Evolutionary conservation across 2,329 filamentous ascomycete genomes (phyloP), one percentile per base, ranked within the genome.

Genomic region (Huntiella omanensis): DNA sequence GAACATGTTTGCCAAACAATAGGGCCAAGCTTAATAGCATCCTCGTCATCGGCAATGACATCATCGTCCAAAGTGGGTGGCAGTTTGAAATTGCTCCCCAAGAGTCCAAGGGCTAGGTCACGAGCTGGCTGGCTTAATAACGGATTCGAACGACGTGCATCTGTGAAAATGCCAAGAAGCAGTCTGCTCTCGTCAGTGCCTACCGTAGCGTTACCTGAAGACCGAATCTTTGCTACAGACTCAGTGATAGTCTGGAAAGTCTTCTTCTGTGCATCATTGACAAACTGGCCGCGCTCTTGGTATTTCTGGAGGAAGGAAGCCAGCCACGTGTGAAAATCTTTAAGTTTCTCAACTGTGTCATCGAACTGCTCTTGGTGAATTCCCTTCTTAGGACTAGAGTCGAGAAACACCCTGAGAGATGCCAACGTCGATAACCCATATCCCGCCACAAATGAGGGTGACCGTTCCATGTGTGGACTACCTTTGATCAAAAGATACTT

Each of bases 331-430:
- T 87, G 79, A 54, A 98, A 96, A 1, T 60, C 63, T 50, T 79
- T 71, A 5, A 84, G 80, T 55, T 81, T 88, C 50, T 68, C 74
- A 65, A 86, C 76, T 1, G 85, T 93, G 4, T 73, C 71, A 52
- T 73, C 72, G 58, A 88, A 82, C 54, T 94, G 83, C 57, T 92
- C 83, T 54, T 94, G 84, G 0, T 83, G 88, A 3, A 81, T 88
- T 54, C 77, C 85, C 10, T 82, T 76, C 54, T 86, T 80, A 5
- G n/a, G 22, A 32, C 73, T 76, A 1, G 79, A 80, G 38, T 77
- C 73, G 12, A 92, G 64, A 55, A 94, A 87, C 6, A 77, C 71
- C 39, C 79, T 73, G 15, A 96, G 66, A 2, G 84, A 86, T 3
- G 86, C 76, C 3, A 96, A 64, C 0, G 82, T 80, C 1, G 85